Evolutionary conservation across 257 asterid species (phyloP), one percentile per base, ranked within the genome.

Genomic region (Euphrasia confusa): DNA sequence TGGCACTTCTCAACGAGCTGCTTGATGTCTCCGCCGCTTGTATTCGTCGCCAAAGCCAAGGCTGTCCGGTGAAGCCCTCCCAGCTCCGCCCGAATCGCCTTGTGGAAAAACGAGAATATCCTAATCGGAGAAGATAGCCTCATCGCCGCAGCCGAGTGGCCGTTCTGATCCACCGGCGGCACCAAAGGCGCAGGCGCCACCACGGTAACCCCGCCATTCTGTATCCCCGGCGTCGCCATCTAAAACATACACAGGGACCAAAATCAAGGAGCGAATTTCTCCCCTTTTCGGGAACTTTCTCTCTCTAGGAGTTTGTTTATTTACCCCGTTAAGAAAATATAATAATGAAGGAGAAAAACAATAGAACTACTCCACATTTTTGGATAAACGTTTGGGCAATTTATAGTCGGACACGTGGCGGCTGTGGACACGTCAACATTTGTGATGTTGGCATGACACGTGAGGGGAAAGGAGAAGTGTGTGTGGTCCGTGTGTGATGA

Each of bases 1-100:
- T 79, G 84, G 50, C 86, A 88, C 75, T 85, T 71, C 62, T 80
- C 86, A 61, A 71, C 70, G 79, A 88, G 74, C 69, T 82, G 90
- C 49, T 72, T 81, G 64, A 88, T 85, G 69, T 85, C 95, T 10
- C 85, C 83, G 15, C 81, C 84, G 68, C 77, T 73, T 65, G 74
- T 53, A 49, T 85, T 77, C 42, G 82, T 88, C 15, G 84, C 96
- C 64, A 85, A 50, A 28, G 80, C 81, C 82, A 85, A 67, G 54
- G 96, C 91, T 24, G 89, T 78, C 63, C 80, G 70, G 65, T 88
- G 95, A 0, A 88, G 84, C 13, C 83, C 89, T 28, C 78, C 96
- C 33, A 88, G 81, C 80, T 88, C 96, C 32, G 79, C 74, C 54
- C 96, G 75, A 71, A 88, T 88, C 39, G 96, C 96, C 79, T 88